These are phyloP conservation scores for Aspergillus melleus DNA, from an alignment of 2,329 filamentous ascomycete genomes.

Conservation along the genomic window DNA sequence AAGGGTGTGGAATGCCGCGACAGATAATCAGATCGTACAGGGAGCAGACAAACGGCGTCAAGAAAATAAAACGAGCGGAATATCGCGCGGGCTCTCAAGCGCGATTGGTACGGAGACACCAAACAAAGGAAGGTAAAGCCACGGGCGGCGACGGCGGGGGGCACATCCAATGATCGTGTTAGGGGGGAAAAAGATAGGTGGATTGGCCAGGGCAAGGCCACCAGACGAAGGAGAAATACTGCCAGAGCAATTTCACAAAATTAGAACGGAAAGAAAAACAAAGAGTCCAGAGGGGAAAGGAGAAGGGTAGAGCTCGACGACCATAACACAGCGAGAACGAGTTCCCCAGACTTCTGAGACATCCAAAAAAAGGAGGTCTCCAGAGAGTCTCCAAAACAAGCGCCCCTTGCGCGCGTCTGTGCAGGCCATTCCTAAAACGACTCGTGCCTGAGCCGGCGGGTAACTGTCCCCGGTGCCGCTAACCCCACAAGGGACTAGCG, in stretches of 20 bases:
- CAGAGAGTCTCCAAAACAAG: conserved; percentile 28
- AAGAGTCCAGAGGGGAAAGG: conserved; percentile 14
- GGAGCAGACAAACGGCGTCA: neutral
- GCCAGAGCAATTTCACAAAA: conserved; percentile 28
- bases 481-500: conserved; percentile 4
- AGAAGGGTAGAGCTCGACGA: conserved; percentile 10
- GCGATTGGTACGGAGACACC: conserved; percentile 7
- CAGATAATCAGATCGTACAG: conserved; percentile 20
- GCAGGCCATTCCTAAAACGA: conserved; percentile 13
- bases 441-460: conserved; percentile 20
- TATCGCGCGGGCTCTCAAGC: conserved; percentile 5
- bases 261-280: conserved; percentile 13
- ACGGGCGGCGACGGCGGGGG: conserved; percentile 20
- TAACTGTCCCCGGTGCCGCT: neutral
- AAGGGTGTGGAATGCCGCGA: conserved; percentile 10
- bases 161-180: conserved; percentile 4
- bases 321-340: conserved; percentile 11
- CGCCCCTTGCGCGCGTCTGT: conserved; percentile 42
- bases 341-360: conserved; percentile 30
- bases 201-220: conserved; percentile 20
- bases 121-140: conserved; percentile 17
- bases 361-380: conserved; percentile 32
- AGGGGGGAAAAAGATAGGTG: neutral
- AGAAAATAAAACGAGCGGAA: conserved; percentile 6
- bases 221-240: conserved; percentile 28